Evolutionary conservation across 2,329 filamentous ascomycete genomes (phyloP), one percentile per base, ranked within the genome.

Genomic region (Neurospora sp.): DNA sequence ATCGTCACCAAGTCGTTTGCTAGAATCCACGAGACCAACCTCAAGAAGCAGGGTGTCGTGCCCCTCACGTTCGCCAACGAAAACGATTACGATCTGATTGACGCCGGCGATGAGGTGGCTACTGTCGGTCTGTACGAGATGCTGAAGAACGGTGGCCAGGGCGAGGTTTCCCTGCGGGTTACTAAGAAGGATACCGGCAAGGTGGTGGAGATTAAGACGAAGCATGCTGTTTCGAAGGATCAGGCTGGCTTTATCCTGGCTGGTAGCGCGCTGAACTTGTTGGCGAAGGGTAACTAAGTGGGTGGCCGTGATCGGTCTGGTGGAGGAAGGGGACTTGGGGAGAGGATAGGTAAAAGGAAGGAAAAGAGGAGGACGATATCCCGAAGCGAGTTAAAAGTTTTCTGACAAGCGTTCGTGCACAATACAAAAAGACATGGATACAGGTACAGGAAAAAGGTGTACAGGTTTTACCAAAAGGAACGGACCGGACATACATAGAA

Each of bases 1-100:
- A 91, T 96, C 81, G 92, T 96, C 77, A 90, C 88, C 79, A 89
- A 90, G 81, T 90, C 87, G 72, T 96, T 96, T 81, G 92, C 92
- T 76, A 90, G 92, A 86, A 96, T 96, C 78, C 92, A 96, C 85
- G 92, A 96, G 86, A 95, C 92, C 80, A 96, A 96, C 84, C 85
- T 96, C 81, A 96, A 96, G 90, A 96, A 96, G 88, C 92, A 99
- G 83, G 96, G 96, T 73, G 91, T 99, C 40, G 93, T 99, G 65
- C 96, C 96, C 1, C 84, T 99, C 76, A 97, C 93, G 0, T 97
- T 99, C 78, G 92, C 84, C 66, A 86, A 97, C 80, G 93, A 96
- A 81, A 86, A 87, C 23, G 96, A 98, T 80, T 98, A 97, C 79
- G 92, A 96, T 77, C 83, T 84, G 73, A 91, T 99, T 73, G 84